These are phyloP conservation scores for Neonothopanus nambi DNA, from an alignment of 1,284 basidiomycete species.

Conservation along the genomic window DNA sequence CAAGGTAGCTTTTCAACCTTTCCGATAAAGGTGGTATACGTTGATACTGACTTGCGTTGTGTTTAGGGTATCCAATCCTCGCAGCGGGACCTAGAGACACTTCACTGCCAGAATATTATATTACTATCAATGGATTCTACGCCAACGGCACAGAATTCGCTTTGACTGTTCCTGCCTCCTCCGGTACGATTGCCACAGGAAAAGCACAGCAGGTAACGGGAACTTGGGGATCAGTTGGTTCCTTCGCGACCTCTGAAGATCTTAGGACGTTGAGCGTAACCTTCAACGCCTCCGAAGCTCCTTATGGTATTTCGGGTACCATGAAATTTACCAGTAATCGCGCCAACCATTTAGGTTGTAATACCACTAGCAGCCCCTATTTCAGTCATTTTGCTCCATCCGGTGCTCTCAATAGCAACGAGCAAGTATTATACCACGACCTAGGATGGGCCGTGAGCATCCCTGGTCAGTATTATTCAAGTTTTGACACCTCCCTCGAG, in stretches of 20 bases:
- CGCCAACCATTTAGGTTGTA: constrained; percentile 24
- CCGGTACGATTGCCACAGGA: constrained; percentile 19
- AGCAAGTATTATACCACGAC: constrained; percentile 24
- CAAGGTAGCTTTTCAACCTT: constrained; percentile 8
- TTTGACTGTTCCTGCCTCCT: constrained; percentile 19
- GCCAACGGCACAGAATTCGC: constrained; percentile 25
- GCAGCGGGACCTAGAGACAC: constrained; percentile 8
- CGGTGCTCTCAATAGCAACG: constrained; percentile 17
- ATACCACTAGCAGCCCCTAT: constrained; percentile 22
- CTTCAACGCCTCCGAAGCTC: constrained; percentile 13
- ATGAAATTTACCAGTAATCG: constrained; percentile 20
- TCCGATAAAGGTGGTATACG: not conserved
- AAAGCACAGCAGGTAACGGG: constrained; percentile 17
- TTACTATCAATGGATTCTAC: constrained; percentile 24
- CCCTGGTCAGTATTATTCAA: constrained; percentile 16
- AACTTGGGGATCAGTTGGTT: constrained; percentile 20
- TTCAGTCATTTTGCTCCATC: constrained; percentile 20
- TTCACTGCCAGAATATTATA: constrained; percentile 25
- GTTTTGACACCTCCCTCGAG: not conserved
- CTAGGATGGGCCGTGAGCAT: constrained; percentile 27
- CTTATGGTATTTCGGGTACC: constrained; percentile 14
- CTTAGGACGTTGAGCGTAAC: constrained; percentile 18
- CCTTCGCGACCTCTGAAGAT: constrained; percentile 21
- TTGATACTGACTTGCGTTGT: not conserved
- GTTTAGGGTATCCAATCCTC: constrained; percentile 23